Base-by-base conservation (phyloP, 2,329 filamentous ascomycete species). In the Sarocladium strictum region DNA sequence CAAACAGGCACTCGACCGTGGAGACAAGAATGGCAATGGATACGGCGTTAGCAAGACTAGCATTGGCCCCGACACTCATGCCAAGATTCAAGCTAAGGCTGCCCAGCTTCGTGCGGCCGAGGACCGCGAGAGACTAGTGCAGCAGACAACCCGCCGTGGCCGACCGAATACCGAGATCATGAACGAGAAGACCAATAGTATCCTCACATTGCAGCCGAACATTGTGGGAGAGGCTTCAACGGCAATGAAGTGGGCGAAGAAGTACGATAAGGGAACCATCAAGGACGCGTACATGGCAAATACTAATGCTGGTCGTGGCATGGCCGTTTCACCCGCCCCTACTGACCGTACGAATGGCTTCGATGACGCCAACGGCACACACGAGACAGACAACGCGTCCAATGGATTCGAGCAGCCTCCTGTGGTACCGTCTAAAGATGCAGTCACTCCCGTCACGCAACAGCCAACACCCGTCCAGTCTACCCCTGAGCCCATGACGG, bases 241-340 rank as follows among this genome's bases (percentile, higher is more conserved):
- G 23, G 94, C 94, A 1, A 87, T 99, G 85, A 96, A 96, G 69
- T 99, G 94, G 94, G 90, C 93, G 29, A 93, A 80, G 69, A 91
- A 91, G 63, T 97, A 97, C 67, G 94, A 97, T 71, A 95, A 94
- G 71, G 86, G 94, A 63, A 78, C 86, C 7, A 86, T 96, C 58
- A 85, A 91, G 54, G 85, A 90, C 59, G 85, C 89, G n/a, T 97
- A 97, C 69, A 77, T 97, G 53, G 82, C 84, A 45, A 86, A 95
- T 65, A 75, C 73, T 49, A 83, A 78, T 60, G 85, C 87, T 40
- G 91, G 92, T 21, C 87, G 83, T 56, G 89, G 89, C 12, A 59
- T 74, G 37, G 56, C 66, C 17, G 59, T 72, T 29, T 65, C 68
- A 14, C 64, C 67, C 14, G 61, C 65, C 51, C 62, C 61, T 54